These are phyloP conservation scores for Colletotrichum echinochloae DNA, from an alignment of 2,329 filamentous ascomycete species.

Conservation along the genomic window DNA sequence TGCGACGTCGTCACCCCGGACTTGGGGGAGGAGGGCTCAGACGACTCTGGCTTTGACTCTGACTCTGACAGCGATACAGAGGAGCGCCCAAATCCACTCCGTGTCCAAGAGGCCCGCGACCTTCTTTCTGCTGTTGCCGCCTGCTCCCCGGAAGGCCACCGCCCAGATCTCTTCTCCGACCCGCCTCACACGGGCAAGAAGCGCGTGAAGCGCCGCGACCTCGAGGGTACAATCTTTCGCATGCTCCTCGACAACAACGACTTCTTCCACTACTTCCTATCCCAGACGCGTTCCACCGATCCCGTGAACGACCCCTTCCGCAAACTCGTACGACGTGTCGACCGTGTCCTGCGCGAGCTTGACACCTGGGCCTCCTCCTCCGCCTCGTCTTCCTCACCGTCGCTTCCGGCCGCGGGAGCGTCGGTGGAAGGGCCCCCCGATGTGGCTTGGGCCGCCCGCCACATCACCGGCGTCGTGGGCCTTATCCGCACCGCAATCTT, in stretches of 20 bases:
- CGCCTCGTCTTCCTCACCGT: constrained; percentile 24
- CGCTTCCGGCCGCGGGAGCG: neutral
- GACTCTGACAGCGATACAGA: neutral
- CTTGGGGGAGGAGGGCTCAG: constrained; percentile 31
- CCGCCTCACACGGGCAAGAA: constrained; percentile 45
- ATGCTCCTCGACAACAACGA: constrained; percentile 67
- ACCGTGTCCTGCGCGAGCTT: constrained; percentile 60
- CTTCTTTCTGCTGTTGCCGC: constrained; percentile 59
- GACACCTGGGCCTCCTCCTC: constrained; percentile 48
- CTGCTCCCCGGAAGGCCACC: constrained; percentile 57
- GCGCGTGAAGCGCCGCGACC: constrained; percentile 58
- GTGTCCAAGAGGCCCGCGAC: constrained; percentile 63
- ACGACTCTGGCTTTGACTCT: constrained; percentile 8
- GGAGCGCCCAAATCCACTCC: constrained; percentile 48
- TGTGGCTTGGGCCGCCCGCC: constrained; percentile 62
- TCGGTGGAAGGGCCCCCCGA: constrained; percentile 51
- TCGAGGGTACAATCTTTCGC: constrained; percentile 64
- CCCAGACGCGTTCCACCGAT: constrained; percentile 58
- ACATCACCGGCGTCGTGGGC: constrained; percentile 57
- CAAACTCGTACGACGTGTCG: constrained; percentile 60
- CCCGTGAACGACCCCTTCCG: constrained; percentile 60
- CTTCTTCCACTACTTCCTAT: constrained; percentile 66
- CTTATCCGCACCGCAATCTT: constrained; percentile 59
- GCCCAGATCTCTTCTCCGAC: constrained; percentile 59
- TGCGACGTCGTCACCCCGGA: constrained; percentile 54